Evolutionary conservation across 2,329 filamentous ascomycete genomes (phyloP), one percentile per base, ranked within the genome.

Genomic region (Macrophomina phaseolina): DNA sequence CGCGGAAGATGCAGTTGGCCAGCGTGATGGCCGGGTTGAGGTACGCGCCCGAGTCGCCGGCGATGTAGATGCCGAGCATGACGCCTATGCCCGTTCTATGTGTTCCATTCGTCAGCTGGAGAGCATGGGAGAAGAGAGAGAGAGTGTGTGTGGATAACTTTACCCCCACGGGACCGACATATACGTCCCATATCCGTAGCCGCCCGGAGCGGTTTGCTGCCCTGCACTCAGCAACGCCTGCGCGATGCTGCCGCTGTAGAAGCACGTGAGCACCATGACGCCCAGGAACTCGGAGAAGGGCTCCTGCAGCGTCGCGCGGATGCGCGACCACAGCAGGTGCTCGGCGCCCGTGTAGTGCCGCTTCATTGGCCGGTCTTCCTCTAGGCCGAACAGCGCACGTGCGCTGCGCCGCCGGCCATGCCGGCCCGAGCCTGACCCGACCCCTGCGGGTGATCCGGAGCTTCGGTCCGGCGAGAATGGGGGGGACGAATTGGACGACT

Each of bases 1-100:
- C 85, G 64, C 90, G 87, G 75, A 86, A 90, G 56, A 92, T 77
- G 73, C 90, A 91, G 77, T 89, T 90, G 68, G 86, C 84, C 34
- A 92, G 83, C 1, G 90, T 91, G 16, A 92, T 85, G n/a, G 89
- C 90, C 0, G 90, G 78, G 62, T 82, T 82, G 12, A 92, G 81
- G 73, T 91, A 90, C 1, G 86, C 88, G 7, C 89, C 90, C 3
- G 86, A 89, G 71, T 90, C 88, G 62, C 85, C 85, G 5, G 82
- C 82, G n/a, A 86, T 84, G 71, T 91, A 91, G 48, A 91, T 85
- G 4, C 89, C 78, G 2, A 80, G 72, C 78, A 81, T 79, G 4
- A 79, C 74, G 1, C 38, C 61, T 36, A 38, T 60, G 6, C 48
- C 45, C 1, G 48, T 52, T 12, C 51, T 67, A 48, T 23, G 23